Base-by-base conservation (phyloP, 768 basidiomycete species). In the Mycena kentingensis region DNA sequence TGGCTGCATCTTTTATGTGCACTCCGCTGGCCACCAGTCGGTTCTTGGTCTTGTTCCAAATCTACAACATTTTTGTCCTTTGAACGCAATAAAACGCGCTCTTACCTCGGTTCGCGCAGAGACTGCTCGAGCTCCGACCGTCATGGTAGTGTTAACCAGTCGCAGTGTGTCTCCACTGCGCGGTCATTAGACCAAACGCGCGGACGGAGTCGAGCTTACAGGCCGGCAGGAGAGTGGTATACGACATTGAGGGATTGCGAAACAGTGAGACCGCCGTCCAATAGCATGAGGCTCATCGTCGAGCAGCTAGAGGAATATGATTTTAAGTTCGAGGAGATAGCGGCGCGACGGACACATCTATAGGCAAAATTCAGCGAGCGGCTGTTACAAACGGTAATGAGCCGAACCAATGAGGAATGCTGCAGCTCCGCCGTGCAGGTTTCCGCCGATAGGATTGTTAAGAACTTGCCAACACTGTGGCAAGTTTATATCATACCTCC, bases 141-240 rank as follows among this genome's bases (percentile, higher is more conserved):
- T 43, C 27, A 58, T 37, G 3, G 56, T 49, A 5, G 56, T 54
- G 41, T 54, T 58, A 4, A 54, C 32, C 5, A 58, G 53, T 2
- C 52, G 51, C 11, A 58, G 36, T 15, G 21, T 54, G 8, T 58
- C 56, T 34, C 56, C 56, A 4, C 55, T 52, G 34, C 19, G 37
- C 32, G 38, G 10, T 2, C 21, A 2, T 36, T 4, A 16, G n/a
- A 5, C 6, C 37, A 4, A 10, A 8, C 21, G 24, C 4, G 3
- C 28, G 47, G 24, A 11, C 37, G 28, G 19, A n/a, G 7, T 44
- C 6, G 16, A 6, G 54, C 56, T 24, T 24, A 58, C 56, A 58
- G 37, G n/a, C 42, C 25, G 3, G 56, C 52, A 21, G 56, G 56
- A 24, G 56, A 53, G 29, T 58, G 56, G 24, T 58, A 58, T 5